Evolutionary conservation across 352 stramenopile genomes (phyloP).

Genomic region (Globisporangium alternatum): DNA sequence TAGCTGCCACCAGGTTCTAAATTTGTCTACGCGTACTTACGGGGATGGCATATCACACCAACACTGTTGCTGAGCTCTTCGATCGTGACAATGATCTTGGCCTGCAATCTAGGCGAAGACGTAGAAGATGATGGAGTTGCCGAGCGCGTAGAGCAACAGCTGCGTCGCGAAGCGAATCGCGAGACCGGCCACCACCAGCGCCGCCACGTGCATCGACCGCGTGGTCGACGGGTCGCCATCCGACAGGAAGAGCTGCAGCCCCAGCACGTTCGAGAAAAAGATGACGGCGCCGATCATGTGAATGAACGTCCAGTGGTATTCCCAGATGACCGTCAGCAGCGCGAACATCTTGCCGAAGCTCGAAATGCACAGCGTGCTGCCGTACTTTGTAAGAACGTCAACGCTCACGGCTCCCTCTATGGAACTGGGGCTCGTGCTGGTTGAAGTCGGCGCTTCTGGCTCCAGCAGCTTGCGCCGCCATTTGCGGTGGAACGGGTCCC

Average conservation of each 20-base stretch:
- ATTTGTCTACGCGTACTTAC: constrained; percentile 11
- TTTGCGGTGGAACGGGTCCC: constrained; percentile 48
- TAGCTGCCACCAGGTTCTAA: constrained; percentile 5
- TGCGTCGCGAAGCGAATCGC: constrained; percentile 41
- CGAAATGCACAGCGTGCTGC: constrained; percentile 69
- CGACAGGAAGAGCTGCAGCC: constrained; percentile 60
- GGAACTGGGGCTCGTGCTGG: not conserved
- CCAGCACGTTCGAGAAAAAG: constrained; percentile 68
- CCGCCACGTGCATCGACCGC: constrained; percentile 35
- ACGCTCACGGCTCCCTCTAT: constrained; percentile 8
- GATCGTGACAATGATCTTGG: not conserved
- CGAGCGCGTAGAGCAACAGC: constrained; percentile 57
- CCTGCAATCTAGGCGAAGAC: constrained; percentile 38
- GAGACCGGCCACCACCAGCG: constrained; percentile 40
- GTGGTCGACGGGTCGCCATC: constrained; percentile 36
- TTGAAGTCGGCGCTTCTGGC: not conserved
- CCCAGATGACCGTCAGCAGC: constrained; percentile 82
- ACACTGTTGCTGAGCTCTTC: not conserved
- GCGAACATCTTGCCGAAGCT: constrained; percentile 86
- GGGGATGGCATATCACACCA: not conserved
- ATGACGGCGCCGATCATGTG: constrained; percentile 79
- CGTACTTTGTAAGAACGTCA: constrained; percentile 35
- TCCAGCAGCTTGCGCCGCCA: constrained; percentile 33
- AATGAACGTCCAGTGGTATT: constrained; percentile 84
- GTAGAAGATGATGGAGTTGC: constrained; percentile 76